These are phyloP conservation scores for Linderina pennispora DNA, from an alignment of 192 early-diverging fungal genomes.

Conservation along the genomic window DNA sequence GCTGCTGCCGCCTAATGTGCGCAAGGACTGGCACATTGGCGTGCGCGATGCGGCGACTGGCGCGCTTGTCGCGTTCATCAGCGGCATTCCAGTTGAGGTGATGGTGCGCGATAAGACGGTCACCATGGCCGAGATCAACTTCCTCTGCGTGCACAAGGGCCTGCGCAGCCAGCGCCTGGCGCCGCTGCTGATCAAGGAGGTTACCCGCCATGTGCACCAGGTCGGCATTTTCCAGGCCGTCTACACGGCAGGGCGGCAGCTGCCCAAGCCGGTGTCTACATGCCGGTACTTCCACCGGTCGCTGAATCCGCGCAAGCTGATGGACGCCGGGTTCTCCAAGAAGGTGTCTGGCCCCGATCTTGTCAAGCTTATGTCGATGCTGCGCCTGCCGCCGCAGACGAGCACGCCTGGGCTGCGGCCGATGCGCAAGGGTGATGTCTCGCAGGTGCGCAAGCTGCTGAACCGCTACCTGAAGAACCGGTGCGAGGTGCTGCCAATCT, in stretches of 20 bases:
- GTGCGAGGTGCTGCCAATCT: slow-evolving; percentile 63
- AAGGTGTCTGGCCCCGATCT: slow-evolving; percentile 44
- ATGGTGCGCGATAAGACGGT: slow-evolving; percentile 59
- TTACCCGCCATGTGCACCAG: slow-evolving; percentile 87
- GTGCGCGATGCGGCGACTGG: slow-evolving; percentile 66
- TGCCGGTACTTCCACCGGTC: slow-evolving; percentile 91
- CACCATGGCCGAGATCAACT: slow-evolving; percentile 94
- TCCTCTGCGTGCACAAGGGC: slow-evolving; percentile 93
- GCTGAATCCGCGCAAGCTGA: slow-evolving; percentile 89
- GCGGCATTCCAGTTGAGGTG: slow-evolving; percentile 82
- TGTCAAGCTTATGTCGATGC: slow-evolving; percentile 8
- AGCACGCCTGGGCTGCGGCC: slow-evolving; percentile 64
- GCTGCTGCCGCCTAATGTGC: slow-evolving; percentile 88
- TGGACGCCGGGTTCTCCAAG: slow-evolving; percentile 90
- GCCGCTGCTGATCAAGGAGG: slow-evolving; percentile 95
- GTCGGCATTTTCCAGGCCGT: slow-evolving; percentile 96
- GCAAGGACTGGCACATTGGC: slow-evolving; percentile 84
- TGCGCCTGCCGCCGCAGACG: slow-evolving; percentile 27
- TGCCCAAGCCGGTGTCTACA: slow-evolving; percentile 85
- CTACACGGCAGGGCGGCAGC: slow-evolving; percentile 87
- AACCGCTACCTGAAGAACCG: slow-evolving; percentile 66
- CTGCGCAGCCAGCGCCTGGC: slow-evolving; percentile 91
- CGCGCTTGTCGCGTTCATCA: slow-evolving; percentile 94
- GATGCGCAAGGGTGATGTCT: slow-evolving; percentile 77
- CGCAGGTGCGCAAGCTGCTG: slow-evolving; percentile 63